Evolutionary conservation across 768 basidiomycete species (phyloP).

Genomic region (Mycena sanguinolenta): DNA sequence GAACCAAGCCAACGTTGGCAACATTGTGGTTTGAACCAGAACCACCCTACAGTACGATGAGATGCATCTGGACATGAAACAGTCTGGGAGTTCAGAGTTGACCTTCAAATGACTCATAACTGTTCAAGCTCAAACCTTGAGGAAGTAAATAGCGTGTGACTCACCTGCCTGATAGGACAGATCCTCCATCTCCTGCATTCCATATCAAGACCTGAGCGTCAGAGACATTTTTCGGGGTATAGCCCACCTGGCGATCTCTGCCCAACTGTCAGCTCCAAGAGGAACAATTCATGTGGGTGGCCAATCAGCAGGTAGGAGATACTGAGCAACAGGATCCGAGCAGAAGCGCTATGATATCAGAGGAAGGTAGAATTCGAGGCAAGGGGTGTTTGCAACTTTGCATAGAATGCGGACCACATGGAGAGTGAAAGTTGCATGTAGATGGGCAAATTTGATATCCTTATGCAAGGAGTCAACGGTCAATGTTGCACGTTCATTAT

Average conservation of each 20-base stretch:
- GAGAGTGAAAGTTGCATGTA: background rate
- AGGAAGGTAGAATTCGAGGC: background rate
- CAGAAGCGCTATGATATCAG: background rate
- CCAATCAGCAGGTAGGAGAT: background rate
- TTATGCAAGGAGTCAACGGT: background rate
- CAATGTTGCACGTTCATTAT: background rate
- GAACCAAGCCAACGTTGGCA: too few relatives aligned
- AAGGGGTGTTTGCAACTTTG: background rate
- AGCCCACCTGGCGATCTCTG: constrained; percentile 20
- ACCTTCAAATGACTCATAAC: too few relatives aligned
- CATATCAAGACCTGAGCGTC: too few relatives aligned
- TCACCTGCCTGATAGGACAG: too few relatives aligned
- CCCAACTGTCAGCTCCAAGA: background rate
- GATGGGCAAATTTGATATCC: background rate
- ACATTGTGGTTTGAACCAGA: too few relatives aligned
- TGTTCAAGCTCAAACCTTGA: too few relatives aligned
- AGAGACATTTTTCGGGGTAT: too few relatives aligned
- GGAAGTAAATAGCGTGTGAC: too few relatives aligned
- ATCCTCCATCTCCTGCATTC: too few relatives aligned
- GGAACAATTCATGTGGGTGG: background rate
- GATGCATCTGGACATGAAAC: too few relatives aligned
- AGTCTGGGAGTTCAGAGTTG: too few relatives aligned
- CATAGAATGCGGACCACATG: background rate
- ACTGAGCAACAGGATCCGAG: background rate
- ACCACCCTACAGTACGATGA: too few relatives aligned